Conservation (phyloP, 2,329 filamentous ascomycete genomes). For the Beauveria rudraprayagi region DNA sequence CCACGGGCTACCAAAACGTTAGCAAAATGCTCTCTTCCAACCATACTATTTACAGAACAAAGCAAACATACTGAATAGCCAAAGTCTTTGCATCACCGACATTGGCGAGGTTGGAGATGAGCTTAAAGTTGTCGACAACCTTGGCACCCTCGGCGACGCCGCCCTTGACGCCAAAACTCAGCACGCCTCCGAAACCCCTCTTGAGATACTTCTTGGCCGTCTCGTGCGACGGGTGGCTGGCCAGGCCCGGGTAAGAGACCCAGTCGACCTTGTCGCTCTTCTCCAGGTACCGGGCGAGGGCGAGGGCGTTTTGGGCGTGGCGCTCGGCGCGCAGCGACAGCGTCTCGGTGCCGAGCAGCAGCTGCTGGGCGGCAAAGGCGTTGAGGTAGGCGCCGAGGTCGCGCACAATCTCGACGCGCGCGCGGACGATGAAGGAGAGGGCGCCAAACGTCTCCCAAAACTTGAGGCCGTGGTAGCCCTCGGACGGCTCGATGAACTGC, state of each 20-base stretch:
- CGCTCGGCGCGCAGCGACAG: constrained; percentile 78
- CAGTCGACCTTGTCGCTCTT: constrained; percentile 76
- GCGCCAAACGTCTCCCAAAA: constrained; percentile 90
- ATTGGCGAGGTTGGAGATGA: constrained; percentile 93
- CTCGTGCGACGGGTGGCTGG: constrained; percentile 71
- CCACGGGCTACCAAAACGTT: constrained; percentile 52
- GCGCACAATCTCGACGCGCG: constrained; percentile 82
- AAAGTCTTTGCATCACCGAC: constrained; percentile 93
- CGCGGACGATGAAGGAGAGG: constrained; percentile 74
- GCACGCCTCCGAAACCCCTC: constrained; percentile 78
- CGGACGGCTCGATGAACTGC: constrained; percentile 80
- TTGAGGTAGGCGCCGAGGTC: constrained; percentile 78
- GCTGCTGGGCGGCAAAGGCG: constrained; percentile 87
- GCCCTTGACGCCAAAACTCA: constrained; percentile 91
- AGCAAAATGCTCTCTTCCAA: not conserved
- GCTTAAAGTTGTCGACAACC: constrained; percentile 88
- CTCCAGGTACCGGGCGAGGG: constrained; percentile 76
- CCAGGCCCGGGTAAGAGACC: constrained; percentile 88
- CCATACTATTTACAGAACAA: no score
- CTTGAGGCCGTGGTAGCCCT: constrained; percentile 86
- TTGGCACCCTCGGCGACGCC: constrained; percentile 74
- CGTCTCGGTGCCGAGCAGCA: constrained; percentile 84
- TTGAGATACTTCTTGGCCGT: constrained; percentile 80
- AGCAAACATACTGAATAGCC: constrained; percentile 60
- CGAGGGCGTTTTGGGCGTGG: constrained; percentile 75